phyloP scores from a whole-genome alignment of 2,329 filamentous ascomycete genomes.

The Pyricularia sp. region DNA sequence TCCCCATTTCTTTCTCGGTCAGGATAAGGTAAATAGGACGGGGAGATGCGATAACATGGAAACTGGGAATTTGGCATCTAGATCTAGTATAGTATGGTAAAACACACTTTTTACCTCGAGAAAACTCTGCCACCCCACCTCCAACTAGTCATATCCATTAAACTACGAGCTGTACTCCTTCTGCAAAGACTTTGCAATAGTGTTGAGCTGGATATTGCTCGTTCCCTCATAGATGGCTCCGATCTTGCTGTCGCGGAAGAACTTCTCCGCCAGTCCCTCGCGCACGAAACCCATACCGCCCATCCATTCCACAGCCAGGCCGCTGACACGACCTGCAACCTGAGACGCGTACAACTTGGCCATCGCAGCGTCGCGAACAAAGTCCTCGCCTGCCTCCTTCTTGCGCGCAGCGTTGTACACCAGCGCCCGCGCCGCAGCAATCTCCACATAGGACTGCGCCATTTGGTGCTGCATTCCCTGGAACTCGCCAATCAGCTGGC shows the following conservation, averaged over 20 bases:
- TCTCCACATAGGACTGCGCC: constrained; percentile 91
- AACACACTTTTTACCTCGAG: background rate
- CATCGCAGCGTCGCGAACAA: constrained; percentile 95
- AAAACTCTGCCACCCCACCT: background rate
- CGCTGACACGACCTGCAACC: constrained; percentile 78
- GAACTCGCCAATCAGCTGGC: constrained; percentile 87
- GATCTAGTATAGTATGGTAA: background rate
- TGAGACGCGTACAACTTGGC: constrained; percentile 93
- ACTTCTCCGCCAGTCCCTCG: constrained; percentile 96
- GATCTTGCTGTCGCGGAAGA: constrained; percentile 96
- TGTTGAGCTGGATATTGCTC: constrained; percentile 63
- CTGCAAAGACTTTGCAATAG: constrained; percentile 53
- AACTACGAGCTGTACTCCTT: constrained; percentile 45
- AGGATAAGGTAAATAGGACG: background rate
- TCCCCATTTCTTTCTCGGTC: background rate
- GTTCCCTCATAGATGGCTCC: constrained; percentile 95
- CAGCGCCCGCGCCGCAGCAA: constrained; percentile 79
- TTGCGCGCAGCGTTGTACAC: constrained; percentile 95
- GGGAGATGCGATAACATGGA: background rate
- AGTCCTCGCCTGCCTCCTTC: constrained; percentile 95
- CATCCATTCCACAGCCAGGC: constrained; percentile 96
- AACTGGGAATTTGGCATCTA: background rate
- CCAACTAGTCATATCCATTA: background rate
- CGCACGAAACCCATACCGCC: constrained; percentile 98
- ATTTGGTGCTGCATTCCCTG: constrained; percentile 99